Evolutionary conservation across 2,329 filamentous ascomycete species (phyloP).

Genomic region (Trichoderma aggressivum): DNA sequence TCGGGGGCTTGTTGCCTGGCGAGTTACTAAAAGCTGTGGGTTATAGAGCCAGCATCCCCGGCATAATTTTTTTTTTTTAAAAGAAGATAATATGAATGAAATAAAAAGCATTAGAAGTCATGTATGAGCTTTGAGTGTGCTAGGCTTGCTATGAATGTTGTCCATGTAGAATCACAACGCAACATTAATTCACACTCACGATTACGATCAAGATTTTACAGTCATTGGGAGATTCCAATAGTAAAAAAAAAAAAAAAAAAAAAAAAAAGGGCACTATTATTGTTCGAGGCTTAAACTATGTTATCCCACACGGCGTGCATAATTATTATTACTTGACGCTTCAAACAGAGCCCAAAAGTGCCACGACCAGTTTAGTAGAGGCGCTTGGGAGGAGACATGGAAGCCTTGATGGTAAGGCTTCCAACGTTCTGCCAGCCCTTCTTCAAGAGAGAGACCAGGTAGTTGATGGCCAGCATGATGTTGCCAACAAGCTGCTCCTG

Average conservation of each 20-base stretch:
- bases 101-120: neutral
- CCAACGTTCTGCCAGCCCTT: constrained; percentile 99
- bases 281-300: constrained; percentile 19
- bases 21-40: constrained; percentile 60
- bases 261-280: neutral
- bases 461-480: constrained; percentile 99
- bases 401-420: constrained; percentile 99
- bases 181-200: neutral
- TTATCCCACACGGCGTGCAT: neutral
- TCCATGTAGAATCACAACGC: neutral
- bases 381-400: constrained; percentile 98
- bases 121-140: neutral
- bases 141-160: neutral
- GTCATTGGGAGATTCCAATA: neutral
- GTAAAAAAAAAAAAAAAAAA: neutral
- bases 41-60: neutral
- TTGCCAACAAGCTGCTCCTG: constrained; percentile 95
- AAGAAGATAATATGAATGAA: neutral
- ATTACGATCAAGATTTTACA: neutral
- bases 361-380: constrained; percentile 69
- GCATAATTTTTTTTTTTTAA: neutral
- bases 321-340: neutral
- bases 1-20: constrained; percentile 60
- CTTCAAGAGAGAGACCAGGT: constrained; percentile 98
- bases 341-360: constrained; percentile 22